phyloP scores from a whole-genome alignment of 441 rosid species.

The Mallotus japonicus region DNA sequence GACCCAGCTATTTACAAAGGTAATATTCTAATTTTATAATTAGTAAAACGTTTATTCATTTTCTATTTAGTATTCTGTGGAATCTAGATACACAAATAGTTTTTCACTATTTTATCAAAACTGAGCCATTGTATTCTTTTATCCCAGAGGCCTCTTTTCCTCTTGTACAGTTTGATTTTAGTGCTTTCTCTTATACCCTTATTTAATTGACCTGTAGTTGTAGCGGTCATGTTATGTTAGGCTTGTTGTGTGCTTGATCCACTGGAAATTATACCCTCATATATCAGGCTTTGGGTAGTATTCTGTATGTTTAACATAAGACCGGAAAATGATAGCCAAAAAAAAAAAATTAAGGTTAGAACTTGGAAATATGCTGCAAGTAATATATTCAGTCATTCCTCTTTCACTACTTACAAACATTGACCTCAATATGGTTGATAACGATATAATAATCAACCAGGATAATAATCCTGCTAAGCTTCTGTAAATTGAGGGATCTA shows the following conservation, averaged over 20 bases:
- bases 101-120: neutral
- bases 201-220: neutral
- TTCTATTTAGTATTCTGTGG: neutral
- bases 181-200: neutral
- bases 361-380: neutral
- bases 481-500: too few relatives aligned
- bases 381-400: too few relatives aligned
- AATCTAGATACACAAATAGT: neutral
- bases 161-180: neutral
- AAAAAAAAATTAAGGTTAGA: neutral
- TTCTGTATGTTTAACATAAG: neutral
- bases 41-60: constrained; percentile 7
- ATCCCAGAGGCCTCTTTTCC: neutral
- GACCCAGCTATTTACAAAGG: constrained; percentile 77
- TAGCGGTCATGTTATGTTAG: neutral
- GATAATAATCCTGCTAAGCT: neutral
- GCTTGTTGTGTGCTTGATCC: neutral
- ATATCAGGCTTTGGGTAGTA: neutral
- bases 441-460: neutral
- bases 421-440: neutral
- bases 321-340: neutral
- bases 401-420: neutral
- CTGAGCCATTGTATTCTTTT: too few relatives aligned
- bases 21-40: constrained; percentile 24
- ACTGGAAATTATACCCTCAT: neutral